Evolutionary conservation across 805 yeast genomes (phyloP), one percentile per base, ranked within the genome.

Genomic region (Kodamaea leandrae): DNA sequence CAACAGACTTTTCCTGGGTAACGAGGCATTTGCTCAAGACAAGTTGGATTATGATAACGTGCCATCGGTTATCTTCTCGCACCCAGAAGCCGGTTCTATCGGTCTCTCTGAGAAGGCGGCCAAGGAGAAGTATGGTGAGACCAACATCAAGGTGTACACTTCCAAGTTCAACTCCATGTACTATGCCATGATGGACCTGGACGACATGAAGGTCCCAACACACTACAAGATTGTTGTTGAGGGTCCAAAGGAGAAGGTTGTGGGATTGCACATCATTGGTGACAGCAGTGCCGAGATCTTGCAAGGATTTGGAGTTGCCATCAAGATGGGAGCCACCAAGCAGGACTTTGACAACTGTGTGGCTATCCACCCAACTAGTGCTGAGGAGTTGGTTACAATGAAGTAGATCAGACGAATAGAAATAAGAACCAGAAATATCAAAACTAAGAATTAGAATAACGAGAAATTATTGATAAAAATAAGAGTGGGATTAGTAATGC

Each of bases 251-350:
- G 98, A 93, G 65, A 90, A 87, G 67, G 96, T 93, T 42, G 95
- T 93, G 46, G 99, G 99, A 20, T 69, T 93, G 52, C 99, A 93
- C 64, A 66, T 93, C 42, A 86, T 90, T 51, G 99, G 99, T 47
- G 98, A 90, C 57, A 67, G 78, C 6, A 80, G 93, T 39, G 80
- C 96, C 23, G 99, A 93, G 66, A 90, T 93, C 44, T 75, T 93
- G 54, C 99, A 93, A 74, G 99, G 99, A 27, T 93, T 93, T 57
- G 99, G 98, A 45, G 99, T 90, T 41, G 99, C 99, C 37, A 71
- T 93, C 49, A 90, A 90, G 71, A 93, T 93, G 99, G 99, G 99
- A 24, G 99, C 99, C 30, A 93, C 99, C 26, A 93, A 93, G 73
- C 79, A 78, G 34, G 97, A 93, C 63, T 93, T 93, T 51, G 99